Evolutionary conservation across 164 flowering plant genomes (phyloP).

Genomic region (Liriodendron chinense): DNA sequence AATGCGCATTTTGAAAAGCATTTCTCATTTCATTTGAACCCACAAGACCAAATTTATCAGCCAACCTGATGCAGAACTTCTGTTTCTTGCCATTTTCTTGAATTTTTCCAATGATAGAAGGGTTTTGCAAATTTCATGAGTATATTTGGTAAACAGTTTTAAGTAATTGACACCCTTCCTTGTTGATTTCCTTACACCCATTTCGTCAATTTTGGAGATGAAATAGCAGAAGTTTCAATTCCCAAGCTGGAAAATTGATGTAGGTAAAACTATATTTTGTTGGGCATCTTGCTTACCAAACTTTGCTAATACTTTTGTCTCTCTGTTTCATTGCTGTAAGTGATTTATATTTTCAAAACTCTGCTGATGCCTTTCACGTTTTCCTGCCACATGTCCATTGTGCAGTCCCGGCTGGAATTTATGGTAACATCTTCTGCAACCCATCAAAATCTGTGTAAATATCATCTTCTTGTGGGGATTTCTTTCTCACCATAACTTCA

Average conservation of each 20-base stretch:
- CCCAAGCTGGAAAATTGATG: not conserved
- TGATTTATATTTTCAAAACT: not conserved
- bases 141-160: too few relatives aligned
- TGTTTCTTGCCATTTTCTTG: too few relatives aligned
- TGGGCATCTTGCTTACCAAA: not conserved
- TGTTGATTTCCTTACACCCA: too few relatives aligned
- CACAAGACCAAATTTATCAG: too few relatives aligned
- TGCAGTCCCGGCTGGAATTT: slow-evolving; percentile 95
- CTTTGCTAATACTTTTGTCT: not conserved
- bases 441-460: not conserved
- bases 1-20: too few relatives aligned
- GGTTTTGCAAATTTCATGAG: too few relatives aligned
- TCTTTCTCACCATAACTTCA: not conserved
- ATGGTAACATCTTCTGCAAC: slow-evolving; percentile 50
- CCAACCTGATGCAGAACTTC: too few relatives aligned
- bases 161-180: too few relatives aligned
- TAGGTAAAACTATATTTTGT: not conserved
- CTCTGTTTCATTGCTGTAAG: not conserved
- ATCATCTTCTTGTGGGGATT: not conserved
- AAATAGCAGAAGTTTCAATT: not conserved
- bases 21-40: too few relatives aligned
- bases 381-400: slow-evolving; percentile 1
- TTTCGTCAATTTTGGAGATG: not conserved
- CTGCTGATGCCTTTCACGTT: slow-evolving; percentile 13
- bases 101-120: too few relatives aligned